Evolutionary conservation across 73 alveolate species (phyloP), one percentile per base, ranked within the genome.

Genomic region (Paramecium pentaurelia): DNA sequence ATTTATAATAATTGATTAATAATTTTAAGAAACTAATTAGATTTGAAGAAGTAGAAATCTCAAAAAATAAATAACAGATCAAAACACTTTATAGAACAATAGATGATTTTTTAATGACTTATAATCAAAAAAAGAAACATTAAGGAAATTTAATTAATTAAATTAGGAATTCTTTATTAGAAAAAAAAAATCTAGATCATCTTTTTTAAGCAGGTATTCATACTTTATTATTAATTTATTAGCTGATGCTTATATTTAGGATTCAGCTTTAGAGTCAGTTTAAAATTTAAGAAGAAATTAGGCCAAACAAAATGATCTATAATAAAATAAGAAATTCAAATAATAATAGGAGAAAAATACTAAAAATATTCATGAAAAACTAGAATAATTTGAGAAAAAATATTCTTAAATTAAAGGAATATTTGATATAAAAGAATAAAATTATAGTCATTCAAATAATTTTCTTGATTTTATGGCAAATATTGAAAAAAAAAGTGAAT

Each of bases 21-120:
- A 95, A 92, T 75, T 93, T 95, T 94, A 77, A 93, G 49, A 95
- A 95, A 80, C 40, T 95, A 38, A 94, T 95, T 32, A 75, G 70
- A 27, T 88, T 86, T 51, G 93, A 95, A 44, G 83, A 95, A 45
- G 88, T 80, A 12, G 94, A 95, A 12, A 93, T 88, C 7, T 22
- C 45, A 28, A 42, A 71, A 42, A 54, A 37, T 44, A 87, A 77
- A 40, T 86, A 71, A 73, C 92, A 93, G 83, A 80, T 45, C n/a
- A 45, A 42, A 45, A 25, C 7, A 12, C 34, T 80, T 2, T 42
- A 80, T 45, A 80, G 75, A 45, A 80, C 91, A 8, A 80, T 80
- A 11, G 75, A 45, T 45, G 91, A 80, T n/a, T 80, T 80, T 80
- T 36, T 80, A 14, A 44, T 18, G 3, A 80, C 91, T 3, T 80